A percentile compares a stretch with the other conserved stretches of the same genome.
These are phyloP conservation scores for Adiantum capillusveneris DNA, from an alignment of 75 land plant species.

Conservation along the genomic window DNA sequence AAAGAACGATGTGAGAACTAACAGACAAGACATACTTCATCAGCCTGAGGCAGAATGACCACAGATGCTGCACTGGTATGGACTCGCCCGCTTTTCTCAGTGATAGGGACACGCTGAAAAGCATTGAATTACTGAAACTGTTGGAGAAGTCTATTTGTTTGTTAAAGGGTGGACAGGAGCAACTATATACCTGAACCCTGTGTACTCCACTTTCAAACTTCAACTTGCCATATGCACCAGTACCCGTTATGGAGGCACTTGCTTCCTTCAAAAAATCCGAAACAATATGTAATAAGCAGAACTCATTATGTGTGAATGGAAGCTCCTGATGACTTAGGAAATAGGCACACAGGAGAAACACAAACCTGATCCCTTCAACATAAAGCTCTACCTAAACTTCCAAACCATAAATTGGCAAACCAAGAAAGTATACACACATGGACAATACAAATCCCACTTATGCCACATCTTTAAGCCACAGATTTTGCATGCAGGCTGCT, in stretches of 20 bases:
- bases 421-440: too few species aligned
- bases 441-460: too few species aligned
- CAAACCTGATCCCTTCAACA: too few species aligned
- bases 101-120: constrained; percentile 82
- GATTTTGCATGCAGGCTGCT: too few species aligned
- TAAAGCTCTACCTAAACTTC: too few species aligned
- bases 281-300: too few species aligned
- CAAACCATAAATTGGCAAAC: too few species aligned
- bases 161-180: too few species aligned
- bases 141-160: background rate
- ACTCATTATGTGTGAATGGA: background rate
- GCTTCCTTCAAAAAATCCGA: constrained; percentile 98
- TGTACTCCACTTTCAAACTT: constrained; percentile 99
- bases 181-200: constrained; percentile 74
- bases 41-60: constrained; percentile 96
- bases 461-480: too few species aligned
- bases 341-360: too few species aligned
- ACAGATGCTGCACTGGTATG: constrained; percentile 99
- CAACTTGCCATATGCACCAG: constrained; percentile 79
- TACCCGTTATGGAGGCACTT: constrained; percentile 84
- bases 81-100: constrained; percentile 89
- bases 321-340: too few species aligned
- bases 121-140: background rate
- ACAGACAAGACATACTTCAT: constrained; percentile 88
- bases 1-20: too few species aligned